Base-by-base conservation (phyloP, 768 basidiomycete species). In the Steccherinum ochraceum region DNA sequence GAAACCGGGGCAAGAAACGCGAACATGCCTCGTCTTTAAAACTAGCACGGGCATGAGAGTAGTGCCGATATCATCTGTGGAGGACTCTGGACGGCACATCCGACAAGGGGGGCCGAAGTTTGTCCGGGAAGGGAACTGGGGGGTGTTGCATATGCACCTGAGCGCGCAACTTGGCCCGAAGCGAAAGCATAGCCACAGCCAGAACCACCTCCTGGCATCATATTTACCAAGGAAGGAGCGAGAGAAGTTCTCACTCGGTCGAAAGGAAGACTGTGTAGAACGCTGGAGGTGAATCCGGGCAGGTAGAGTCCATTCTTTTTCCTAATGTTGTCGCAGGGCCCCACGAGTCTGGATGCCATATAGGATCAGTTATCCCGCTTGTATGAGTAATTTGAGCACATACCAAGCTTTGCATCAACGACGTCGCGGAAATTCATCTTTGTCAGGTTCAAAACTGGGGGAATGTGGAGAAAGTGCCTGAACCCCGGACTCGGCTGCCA, bases 41-140 rank as follows among this genome's bases (percentile, higher is more conserved):
- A 48, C 41, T 10, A 7, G 12, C 20, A 40, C 46, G 24, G 35
- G 41, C 26, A 19, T 43, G 56, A 58, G 54, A 44, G 40, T 48
- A 52, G 53, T 52, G 56, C 62, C 62, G 62, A 60, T 64, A 58
- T 56, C 58, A 64, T 61, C 57, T 59, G 44, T 51, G 48, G 43
- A 27, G 52, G 55, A 52, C 50, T 54, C 59, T 54, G 57, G 68
- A 66, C 71, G 69, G 74, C 72, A 71, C 57, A 59, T 62, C 61
- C 55, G 62, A 61, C 57, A 56, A 53, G 58, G 58, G 58, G 51
- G 52, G 21, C 78, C 77, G 77, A 79, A 61, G 67, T 73, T 71
- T 66, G 60, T 78, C 79, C 77, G 76, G 53, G 64, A 56, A 61
- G 56, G 55, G 42, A 51, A 52, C 46, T 45, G 54, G 41, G 30